Percentiles rank a stretch among this genome's conserved stretches.
phyloP scores from a whole-genome alignment of 345 rosid species.

The Pugionium dolabratum region DNA sequence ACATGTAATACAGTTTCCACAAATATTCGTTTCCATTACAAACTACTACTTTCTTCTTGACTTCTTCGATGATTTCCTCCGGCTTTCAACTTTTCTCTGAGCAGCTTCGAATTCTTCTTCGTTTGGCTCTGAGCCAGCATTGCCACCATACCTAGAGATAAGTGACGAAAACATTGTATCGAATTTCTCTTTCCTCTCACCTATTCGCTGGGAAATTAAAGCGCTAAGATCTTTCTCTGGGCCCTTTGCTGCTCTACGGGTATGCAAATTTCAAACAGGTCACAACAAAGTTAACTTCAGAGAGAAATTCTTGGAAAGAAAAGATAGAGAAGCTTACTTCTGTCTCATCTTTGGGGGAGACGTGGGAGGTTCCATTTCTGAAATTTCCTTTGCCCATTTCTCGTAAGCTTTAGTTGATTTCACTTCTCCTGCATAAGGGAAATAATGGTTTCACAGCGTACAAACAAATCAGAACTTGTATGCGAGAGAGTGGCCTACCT shows the following conservation, averaged over 20 bases:
- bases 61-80: constrained; percentile 48
- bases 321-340: constrained; percentile 52
- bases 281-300: not conserved
- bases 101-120: constrained; percentile 97
- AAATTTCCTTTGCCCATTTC: constrained; percentile 77
- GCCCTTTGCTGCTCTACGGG: constrained; percentile 48
- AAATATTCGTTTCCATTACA: constrained; percentile 9
- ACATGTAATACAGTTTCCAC: not conserved
- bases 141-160: constrained; percentile 67
- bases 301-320: not conserved
- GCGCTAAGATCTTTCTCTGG: constrained; percentile 61
- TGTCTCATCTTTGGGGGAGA: constrained; percentile 53
- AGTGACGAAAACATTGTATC: constrained; percentile 87
- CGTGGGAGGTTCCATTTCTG: constrained; percentile 69
- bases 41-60: constrained; percentile 39
- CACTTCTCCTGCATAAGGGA: constrained; percentile 55
- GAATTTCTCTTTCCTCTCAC: constrained; percentile 64
- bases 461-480: constrained; percentile 8
- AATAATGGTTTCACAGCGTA: constrained; percentile 1
- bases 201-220: constrained; percentile 61
- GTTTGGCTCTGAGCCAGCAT: constrained; percentile 56
- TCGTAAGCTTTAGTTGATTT: constrained; percentile 72
- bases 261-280: not conserved
- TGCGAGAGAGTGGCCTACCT: constrained; percentile 43
- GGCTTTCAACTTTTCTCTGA: constrained; percentile 59